Evolutionary conservation across 2,329 filamentous ascomycete species (phyloP).

Genomic region (Paecilomyces niveus): DNA sequence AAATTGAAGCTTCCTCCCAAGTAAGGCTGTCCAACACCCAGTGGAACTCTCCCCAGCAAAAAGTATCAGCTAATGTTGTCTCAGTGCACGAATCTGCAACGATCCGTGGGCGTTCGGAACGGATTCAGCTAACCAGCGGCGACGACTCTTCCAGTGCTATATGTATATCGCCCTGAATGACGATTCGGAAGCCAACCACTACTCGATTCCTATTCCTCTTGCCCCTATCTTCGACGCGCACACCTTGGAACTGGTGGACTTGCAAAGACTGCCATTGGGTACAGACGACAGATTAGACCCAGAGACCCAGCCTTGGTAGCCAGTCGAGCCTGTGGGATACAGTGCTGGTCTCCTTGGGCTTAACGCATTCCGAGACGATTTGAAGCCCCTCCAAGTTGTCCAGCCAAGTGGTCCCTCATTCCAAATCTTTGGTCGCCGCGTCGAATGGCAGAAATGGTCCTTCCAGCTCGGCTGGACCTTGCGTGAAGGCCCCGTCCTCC

Average conservation of each 20-base stretch:
- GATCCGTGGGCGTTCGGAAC: slow-evolving; percentile 65
- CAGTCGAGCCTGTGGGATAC: slow-evolving; percentile 45
- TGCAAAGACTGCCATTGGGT: slow-evolving; percentile 63
- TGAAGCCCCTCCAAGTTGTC: slow-evolving; percentile 59
- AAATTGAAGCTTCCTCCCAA: slow-evolving; percentile 51
- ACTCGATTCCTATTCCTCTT: slow-evolving; percentile 28
- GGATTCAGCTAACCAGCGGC: slow-evolving; percentile 29
- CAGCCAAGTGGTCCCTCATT: slow-evolving; percentile 61
- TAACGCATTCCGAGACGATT: slow-evolving; percentile 56
- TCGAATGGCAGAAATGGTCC: slow-evolving; percentile 62
- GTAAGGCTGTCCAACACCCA: not conserved
- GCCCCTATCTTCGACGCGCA: slow-evolving; percentile 48
- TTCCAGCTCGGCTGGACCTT: slow-evolving; percentile 57
- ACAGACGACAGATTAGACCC: slow-evolving; percentile 50
- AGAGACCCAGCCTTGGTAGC: slow-evolving; percentile 50
- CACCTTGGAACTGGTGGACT: slow-evolving; percentile 58
- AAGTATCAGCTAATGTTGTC: not conserved
- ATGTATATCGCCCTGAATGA: slow-evolving; percentile 31
- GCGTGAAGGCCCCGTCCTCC: slow-evolving; percentile 60
- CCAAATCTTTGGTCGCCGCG: slow-evolving; percentile 47
- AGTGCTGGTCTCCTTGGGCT: slow-evolving; percentile 56
- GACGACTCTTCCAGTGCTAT: slow-evolving; percentile 34
- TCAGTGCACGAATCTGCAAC: slow-evolving; percentile 47
- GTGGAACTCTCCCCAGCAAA: no score
- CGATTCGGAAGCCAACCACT: slow-evolving; percentile 31